Percentiles rank a stretch among this genome's conserved stretches.
These are phyloP conservation scores for Porphyra umbilicalis DNA, from an alignment of 31 red algal species.

Conservation along the genomic window DNA sequence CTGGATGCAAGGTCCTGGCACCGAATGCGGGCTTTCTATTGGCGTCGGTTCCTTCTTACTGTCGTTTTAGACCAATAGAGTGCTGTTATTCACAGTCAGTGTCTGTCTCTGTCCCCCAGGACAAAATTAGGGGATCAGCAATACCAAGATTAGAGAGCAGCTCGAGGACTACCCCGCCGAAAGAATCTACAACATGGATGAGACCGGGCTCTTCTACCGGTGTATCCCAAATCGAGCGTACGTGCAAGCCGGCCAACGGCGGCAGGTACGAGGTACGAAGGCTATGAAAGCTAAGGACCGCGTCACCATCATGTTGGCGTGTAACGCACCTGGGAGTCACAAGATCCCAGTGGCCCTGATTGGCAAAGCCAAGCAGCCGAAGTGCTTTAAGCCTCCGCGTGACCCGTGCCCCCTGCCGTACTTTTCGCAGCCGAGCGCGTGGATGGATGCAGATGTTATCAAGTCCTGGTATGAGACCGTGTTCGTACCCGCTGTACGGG, in stretches of 20 bases:
- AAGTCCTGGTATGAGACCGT: constrained; percentile 8
- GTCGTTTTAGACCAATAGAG: no score
- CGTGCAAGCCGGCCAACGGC: constrained; percentile 5
- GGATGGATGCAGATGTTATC: constrained; percentile 3
- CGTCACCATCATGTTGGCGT: constrained; percentile 1
- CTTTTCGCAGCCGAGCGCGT: constrained; percentile 8
- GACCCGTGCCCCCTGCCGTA: background rate
- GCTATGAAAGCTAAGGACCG: constrained; percentile 9
- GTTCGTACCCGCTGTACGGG: background rate
- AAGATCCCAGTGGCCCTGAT: background rate
- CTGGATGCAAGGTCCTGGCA: no score
- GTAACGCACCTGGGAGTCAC: constrained; percentile 15
- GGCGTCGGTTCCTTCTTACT: no score
- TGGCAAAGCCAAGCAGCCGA: background rate
- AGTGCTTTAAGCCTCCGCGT: background rate
- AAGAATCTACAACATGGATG: constrained; percentile 18
- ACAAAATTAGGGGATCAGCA: no score
- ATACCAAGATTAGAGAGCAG: background rate
- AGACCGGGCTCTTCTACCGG: constrained; percentile 17
- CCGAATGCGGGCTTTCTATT: no score
- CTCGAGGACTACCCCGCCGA: constrained; percentile 7
- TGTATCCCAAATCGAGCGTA: constrained; percentile 6
- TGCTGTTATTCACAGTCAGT: no score
- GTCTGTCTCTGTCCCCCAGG: no score
- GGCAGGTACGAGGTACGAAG: constrained; percentile 15